Conservation (phyloP, 805 yeast genomes). For the Yarrowia keelungensis region DNA sequence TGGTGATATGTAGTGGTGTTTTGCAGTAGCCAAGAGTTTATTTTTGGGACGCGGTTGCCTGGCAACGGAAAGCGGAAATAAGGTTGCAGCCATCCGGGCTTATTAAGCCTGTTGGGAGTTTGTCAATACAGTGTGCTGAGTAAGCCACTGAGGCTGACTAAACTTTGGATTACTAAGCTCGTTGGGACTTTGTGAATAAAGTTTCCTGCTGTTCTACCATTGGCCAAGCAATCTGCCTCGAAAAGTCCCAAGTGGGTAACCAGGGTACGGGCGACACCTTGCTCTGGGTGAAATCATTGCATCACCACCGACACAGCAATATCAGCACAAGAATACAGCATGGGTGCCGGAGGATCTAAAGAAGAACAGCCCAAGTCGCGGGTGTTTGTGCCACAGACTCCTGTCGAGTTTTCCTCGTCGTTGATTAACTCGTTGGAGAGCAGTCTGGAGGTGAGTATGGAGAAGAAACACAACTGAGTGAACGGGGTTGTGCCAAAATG, state of each 20-base stretch:
- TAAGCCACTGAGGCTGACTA: too few relatives aligned
- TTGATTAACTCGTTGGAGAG: conserved; percentile 49
- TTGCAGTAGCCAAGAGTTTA: conserved; percentile 4
- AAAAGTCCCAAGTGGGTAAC: too few relatives aligned
- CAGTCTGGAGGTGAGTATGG: conserved; percentile 44
- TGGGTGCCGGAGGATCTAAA: conserved; percentile 48
- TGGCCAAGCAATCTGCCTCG: too few relatives aligned
- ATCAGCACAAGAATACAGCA: conserved; percentile 36
- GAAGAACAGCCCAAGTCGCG: conserved; percentile 42
- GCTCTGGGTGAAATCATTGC: conserved; percentile 13
- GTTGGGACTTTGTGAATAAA: too few relatives aligned
- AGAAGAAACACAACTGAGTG: background rate
- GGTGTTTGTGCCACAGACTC: conserved; percentile 49
- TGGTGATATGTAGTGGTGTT: conserved; percentile 29
- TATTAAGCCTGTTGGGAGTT: too few relatives aligned
- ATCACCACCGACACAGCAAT: background rate
- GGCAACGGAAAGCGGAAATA: too few relatives aligned
- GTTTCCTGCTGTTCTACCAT: too few relatives aligned
- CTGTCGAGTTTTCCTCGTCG: conserved; percentile 48
- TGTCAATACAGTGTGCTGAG: too few relatives aligned
- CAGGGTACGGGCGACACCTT: background rate
- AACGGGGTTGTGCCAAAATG: too few relatives aligned
- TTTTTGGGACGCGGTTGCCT: too few relatives aligned
- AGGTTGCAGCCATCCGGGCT: too few relatives aligned
- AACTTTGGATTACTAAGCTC: too few relatives aligned